Evolutionary conservation across 2,329 filamentous ascomycete species (phyloP).

Genomic region (Ambrosiella cleistominuta): DNA sequence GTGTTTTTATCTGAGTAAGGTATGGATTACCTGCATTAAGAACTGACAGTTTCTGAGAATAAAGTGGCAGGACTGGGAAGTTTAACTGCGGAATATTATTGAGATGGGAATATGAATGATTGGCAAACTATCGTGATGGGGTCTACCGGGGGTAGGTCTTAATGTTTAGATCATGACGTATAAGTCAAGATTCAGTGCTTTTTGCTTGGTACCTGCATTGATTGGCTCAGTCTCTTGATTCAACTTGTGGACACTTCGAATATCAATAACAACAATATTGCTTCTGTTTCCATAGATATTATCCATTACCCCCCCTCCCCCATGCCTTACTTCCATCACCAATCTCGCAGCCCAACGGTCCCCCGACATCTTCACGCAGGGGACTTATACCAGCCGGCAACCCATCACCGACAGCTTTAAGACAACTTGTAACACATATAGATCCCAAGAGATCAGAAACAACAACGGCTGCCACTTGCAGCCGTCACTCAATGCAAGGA

Average conservation of each 20-base stretch:
- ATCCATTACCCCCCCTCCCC: neutral
- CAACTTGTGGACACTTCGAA: too few relatives aligned
- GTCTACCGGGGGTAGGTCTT: too few relatives aligned
- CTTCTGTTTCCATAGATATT: too few relatives aligned
- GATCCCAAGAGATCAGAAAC: neutral
- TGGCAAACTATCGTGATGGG: too few relatives aligned
- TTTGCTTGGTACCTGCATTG: too few relatives aligned
- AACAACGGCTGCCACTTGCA: neutral
- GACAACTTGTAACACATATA: neutral
- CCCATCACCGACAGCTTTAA: too few relatives aligned
- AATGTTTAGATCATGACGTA: too few relatives aligned
- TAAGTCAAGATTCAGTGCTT: too few relatives aligned
- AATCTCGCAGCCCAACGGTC: neutral
- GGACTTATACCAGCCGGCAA: neutral
- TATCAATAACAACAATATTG: too few relatives aligned
- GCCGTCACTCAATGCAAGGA: neutral
- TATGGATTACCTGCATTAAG: neutral
- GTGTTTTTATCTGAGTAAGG: neutral
- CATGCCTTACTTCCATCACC: neutral
- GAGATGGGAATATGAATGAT: neutral
- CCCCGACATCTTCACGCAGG: neutral
- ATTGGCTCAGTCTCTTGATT: too few relatives aligned
- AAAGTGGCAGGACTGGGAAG: neutral
- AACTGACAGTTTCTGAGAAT: neutral
- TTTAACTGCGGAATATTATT: neutral